Base-by-base conservation (phyloP, 129 eudicot species). In the Oenanthe sinensis region DNA sequence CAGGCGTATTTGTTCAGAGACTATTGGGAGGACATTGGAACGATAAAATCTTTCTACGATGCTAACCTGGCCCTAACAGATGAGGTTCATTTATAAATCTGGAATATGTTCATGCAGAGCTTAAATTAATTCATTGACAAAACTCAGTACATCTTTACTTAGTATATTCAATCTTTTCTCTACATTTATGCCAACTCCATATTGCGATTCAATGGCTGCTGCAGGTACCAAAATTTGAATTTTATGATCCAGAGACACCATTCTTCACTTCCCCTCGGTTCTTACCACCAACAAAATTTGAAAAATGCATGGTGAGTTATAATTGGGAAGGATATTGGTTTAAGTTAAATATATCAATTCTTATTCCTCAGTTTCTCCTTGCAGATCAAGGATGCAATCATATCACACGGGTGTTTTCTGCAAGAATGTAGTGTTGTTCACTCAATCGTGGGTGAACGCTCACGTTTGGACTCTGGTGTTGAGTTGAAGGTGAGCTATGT, bases 21-120 rank as follows among this genome's bases (percentile, higher is more conserved):
- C 86, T 92, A 96, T 54, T 96, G 97, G 99, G 99, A 96, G 74
- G 99, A 96, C 82, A 96, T 92, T 55, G 97, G 99, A 50, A 96
- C 95, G 14, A 81, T 92, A 16, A 92, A 84, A 82, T 84, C 96
- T 19, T 96, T 96, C 80, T 96, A 85, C 58, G 93, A 96, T 60
- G 97, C 97, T 43, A 92, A 92, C 83, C 79, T 96, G 86, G 97
- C 97, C 63, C 93, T 96, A 45, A 87, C 99, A 6, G 82, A 90
- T 44, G 97, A 96, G 97, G 99, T 92, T 60, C 22, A 43, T 58
- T 20, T 60, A 36, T 39, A 36, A 40, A 52, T 24, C 42, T 58
- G 13, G 47, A 55, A 46, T 47, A 52, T 37, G 62, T 55, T 49
- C 3, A 45, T 45, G 33, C 19, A 46, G 45, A 75, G 33, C 47